These are phyloP conservation scores for Candida berthetii DNA, from an alignment of 805 yeast species.

Conservation along the genomic window DNA sequence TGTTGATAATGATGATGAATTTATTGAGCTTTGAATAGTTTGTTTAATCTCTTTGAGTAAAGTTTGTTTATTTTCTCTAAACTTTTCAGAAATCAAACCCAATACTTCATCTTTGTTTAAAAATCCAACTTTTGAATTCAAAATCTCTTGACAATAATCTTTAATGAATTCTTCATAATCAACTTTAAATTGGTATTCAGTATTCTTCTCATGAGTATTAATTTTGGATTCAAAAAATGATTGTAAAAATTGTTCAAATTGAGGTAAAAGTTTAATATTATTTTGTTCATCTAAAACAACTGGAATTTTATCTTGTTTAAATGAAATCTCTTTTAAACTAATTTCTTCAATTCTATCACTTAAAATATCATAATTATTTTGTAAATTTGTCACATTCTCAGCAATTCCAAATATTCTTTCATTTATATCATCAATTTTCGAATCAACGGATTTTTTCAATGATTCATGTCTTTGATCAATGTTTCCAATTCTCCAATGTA, in stretches of 20 bases:
- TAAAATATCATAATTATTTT: slow-evolving; percentile 5
- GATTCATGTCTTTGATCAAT: slow-evolving; percentile 12
- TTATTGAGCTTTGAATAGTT: slow-evolving; percentile 3
- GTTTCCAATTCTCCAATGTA: slow-evolving; percentile 20
- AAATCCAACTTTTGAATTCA: slow-evolving; percentile 12
- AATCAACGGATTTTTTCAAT: slow-evolving; percentile 12
- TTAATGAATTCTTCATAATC: slow-evolving; percentile 9
- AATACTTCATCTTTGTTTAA: slow-evolving; percentile 15
- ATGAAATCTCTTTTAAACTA: slow-evolving; percentile 4
- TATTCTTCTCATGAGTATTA: slow-evolving; percentile 1
- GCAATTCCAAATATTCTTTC: slow-evolving; percentile 5
- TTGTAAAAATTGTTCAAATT: slow-evolving; percentile 13
- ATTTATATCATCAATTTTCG: slow-evolving; percentile 11
- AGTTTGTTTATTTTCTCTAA: slow-evolving; percentile 15
- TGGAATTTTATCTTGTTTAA: slow-evolving; percentile 9
- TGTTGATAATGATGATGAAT: not conserved
- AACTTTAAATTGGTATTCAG: slow-evolving; percentile 5
- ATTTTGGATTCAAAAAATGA: slow-evolving; percentile 4
- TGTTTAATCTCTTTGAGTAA: slow-evolving; percentile 17
- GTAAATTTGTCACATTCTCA: slow-evolving; percentile 1
- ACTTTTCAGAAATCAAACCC: slow-evolving; percentile 12
- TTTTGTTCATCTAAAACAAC: slow-evolving; percentile 10
- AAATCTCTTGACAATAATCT: slow-evolving; percentile 11
- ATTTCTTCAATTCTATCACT: slow-evolving; percentile 6
- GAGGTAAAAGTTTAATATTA: slow-evolving; percentile 16